Conservation (phyloP, 2,329 filamentous ascomycete species). For the Alternaria sp. region DNA sequence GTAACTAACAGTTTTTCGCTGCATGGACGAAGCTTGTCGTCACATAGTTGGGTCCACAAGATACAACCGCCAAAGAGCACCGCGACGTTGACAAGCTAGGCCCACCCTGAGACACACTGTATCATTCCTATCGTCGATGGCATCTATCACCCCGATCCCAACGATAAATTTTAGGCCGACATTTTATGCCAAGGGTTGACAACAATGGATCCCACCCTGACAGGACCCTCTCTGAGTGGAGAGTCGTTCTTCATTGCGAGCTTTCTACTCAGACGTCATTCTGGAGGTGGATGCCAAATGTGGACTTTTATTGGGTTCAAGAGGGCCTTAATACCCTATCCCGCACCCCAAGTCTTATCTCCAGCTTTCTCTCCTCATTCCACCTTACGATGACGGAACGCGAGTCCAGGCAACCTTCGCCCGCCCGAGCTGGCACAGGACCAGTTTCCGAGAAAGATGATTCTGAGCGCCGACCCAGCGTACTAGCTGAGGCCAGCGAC, state of each 20-base stretch:
- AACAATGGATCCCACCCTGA: conserved; percentile 7
- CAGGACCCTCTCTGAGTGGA: conserved; percentile 9
- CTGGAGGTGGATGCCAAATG: conserved; percentile 3
- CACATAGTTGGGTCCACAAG: conserved; percentile 18
- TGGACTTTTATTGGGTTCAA: conserved; percentile 16
- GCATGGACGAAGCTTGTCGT: conserved; percentile 14
- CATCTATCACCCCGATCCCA: conserved; percentile 13
- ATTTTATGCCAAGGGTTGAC: conserved; percentile 2
- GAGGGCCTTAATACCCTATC: conserved; percentile 13
- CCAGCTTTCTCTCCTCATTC: conserved; percentile 12
- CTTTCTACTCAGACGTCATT: conserved; percentile 14
- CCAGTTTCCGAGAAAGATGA: conserved; percentile 12
- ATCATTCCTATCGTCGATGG: conserved; percentile 15
- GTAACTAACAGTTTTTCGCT: conserved; percentile 12
- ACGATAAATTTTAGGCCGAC: conserved; percentile 11
- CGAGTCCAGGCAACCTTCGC: conserved; percentile 19
- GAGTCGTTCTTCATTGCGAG: conserved; percentile 3
- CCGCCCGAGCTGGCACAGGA: conserved; percentile 9
- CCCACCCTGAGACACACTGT: conserved; percentile 11
- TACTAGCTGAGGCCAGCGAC: conserved; percentile 17
- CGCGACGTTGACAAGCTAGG: conserved; percentile 9
- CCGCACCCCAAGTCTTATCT: conserved; percentile 14
- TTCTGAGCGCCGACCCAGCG: conserved; percentile 8
- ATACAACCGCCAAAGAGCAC: conserved; percentile 10
- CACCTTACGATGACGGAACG: conserved; percentile 11